Evolutionary conservation across 2,329 filamentous ascomycete species (phyloP).

Genomic region (Aspergillus pseudoviridinutans): DNA sequence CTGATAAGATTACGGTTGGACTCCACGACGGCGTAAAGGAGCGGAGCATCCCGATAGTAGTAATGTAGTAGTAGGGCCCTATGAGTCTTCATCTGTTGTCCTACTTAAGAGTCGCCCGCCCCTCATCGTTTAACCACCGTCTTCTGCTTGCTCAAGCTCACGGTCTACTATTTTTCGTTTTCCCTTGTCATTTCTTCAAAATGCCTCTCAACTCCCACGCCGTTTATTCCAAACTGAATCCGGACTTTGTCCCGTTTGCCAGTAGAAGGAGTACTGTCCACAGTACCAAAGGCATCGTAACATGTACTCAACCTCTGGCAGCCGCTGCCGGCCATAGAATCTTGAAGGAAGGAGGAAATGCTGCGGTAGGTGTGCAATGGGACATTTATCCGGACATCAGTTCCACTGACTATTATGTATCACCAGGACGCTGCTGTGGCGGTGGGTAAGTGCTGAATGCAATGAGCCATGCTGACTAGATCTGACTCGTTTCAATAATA

Average conservation of each 20-base stretch:
- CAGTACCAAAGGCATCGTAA: constrained; percentile 85
- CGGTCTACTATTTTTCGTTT: neutral
- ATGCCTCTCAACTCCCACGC: constrained; percentile 50
- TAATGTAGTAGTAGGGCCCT: no score
- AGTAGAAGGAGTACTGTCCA: constrained; percentile 89
- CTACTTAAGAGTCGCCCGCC: neutral
- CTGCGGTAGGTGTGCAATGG: constrained; percentile 63
- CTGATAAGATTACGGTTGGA: neutral
- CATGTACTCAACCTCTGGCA: constrained; percentile 85
- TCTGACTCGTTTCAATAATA: constrained; percentile 30
- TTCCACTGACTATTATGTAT: neutral
- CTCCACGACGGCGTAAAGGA: neutral
- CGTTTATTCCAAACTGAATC: constrained; percentile 48
- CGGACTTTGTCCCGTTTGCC: constrained; percentile 43
- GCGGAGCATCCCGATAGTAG: neutral
- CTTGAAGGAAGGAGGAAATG: constrained; percentile 85
- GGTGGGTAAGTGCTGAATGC: constrained; percentile 56
- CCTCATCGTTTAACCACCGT: neutral
- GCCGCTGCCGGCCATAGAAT: constrained; percentile 82
- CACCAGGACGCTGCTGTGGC: constrained; percentile 89
- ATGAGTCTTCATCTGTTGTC: neutral
- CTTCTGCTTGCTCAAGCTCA: neutral
- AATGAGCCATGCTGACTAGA: neutral
- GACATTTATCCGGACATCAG: neutral
- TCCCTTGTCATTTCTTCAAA: constrained; percentile 3